Base-by-base conservation (phyloP, 2,329 filamentous ascomycete species). In the Fonsecaea erecta region DNA sequence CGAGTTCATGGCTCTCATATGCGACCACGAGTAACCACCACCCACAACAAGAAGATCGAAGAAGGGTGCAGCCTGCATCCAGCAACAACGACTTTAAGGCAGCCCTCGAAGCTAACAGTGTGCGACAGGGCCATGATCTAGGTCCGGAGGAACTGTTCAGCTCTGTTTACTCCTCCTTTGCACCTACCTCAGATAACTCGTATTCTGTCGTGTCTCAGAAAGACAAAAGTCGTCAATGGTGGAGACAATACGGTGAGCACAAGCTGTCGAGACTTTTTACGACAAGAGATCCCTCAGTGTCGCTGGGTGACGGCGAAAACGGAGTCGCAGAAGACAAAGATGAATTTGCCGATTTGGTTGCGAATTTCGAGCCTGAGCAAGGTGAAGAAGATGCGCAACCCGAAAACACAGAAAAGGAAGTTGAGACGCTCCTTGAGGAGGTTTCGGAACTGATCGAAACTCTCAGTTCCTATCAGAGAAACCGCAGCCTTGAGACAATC, bases 401-500 rank as follows among this genome's bases (percentile, higher is more conserved):
- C 28, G 73, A 77, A 48, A 74, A 80, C 66, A 73, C 78, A 34
- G 77, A 79, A 24, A 79, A 81, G 68, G 80, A 81, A 37, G 74
- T 81, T 24, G 80, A 84, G 24, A 80, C 83, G 11, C 71, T 88
- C 24, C 77, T 89, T 52, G 72, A 77, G 40, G 83, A 88, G 56
- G 82, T 89, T 18, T 86, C 85, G 1, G 84, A 87, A 60, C 77
- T 88, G 18, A 75, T 89, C 46, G 83, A 88, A 66, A 88, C 85
- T 8, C 76, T 89, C 24, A 83, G 84, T 63, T 89, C 87, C 1
- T 84, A 88, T 70, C 86, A 88, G 71, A 81, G 81, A 60, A 85
- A 88, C 68, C 85, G 87, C 53, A 85, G 83, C 65, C 80, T 86
- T 9, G 75, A 75, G 11, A 58, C 40, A 16, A 54, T 52, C 18